These are phyloP conservation scores for Clitopilus passeckerianus DNA, from an alignment of 768 basidiomycete species.

Conservation along the genomic window DNA sequence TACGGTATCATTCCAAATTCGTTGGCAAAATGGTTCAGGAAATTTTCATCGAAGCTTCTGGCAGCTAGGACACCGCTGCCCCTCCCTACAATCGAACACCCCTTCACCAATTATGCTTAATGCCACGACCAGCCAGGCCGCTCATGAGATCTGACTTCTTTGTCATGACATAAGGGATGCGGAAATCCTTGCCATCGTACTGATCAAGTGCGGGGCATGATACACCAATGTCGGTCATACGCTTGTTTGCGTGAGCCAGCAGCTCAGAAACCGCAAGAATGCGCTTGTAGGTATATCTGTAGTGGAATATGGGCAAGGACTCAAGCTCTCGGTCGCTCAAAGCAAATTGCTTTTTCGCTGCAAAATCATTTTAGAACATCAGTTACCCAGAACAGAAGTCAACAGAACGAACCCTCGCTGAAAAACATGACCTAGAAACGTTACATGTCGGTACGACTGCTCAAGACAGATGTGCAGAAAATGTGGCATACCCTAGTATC, in stretches of 20 bases:
- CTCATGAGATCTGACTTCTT: neutral
- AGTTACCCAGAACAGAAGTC: no score
- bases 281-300: neutral
- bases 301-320: neutral
- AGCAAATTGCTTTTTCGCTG: neutral
- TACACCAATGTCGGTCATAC: neutral
- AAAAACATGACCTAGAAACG: neutral
- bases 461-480: neutral
- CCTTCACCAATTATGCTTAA: no score
- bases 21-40: no score
- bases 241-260: neutral
- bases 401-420: neutral
- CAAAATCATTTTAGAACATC: no score
- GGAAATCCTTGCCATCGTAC: neutral
- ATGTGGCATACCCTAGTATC: neutral
- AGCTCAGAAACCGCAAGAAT: neutral
- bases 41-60: no score
- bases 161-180: neutral
- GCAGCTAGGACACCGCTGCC: no score
- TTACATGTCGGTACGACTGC: neutral
- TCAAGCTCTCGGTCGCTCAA: neutral
- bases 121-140: neutral
- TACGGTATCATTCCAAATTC: no score
- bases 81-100: no score
- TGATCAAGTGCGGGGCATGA: neutral